phyloP scores from a whole-genome alignment of 2,329 filamentous ascomycete genomes.

The Pseudopyricularia javanii region DNA sequence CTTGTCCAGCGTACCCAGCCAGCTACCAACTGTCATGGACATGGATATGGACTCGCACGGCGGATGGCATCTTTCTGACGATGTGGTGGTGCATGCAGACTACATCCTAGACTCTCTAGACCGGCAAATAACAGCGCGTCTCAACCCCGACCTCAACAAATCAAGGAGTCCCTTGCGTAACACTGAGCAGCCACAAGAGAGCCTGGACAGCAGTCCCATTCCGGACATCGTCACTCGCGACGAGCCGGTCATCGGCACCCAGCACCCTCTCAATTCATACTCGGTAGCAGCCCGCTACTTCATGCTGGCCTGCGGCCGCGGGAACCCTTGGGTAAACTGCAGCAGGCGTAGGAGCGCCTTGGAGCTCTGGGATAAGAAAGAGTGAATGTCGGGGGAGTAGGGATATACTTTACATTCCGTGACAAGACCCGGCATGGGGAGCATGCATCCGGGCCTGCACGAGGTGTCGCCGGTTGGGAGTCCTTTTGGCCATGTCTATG shows the following conservation, averaged over 20 bases:
- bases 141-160: neutral
- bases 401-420: no score
- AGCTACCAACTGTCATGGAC: neutral
- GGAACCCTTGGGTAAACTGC: neutral
- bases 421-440: no score
- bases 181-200: neutral
- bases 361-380: conserved; percentile 1
- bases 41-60: neutral
- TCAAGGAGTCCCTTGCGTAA: neutral
- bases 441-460: neutral
- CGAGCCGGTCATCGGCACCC: neutral
- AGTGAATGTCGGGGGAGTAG: neutral
- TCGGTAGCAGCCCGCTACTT: neutral
- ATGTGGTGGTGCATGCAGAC: neutral
- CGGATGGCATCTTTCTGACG: neutral
- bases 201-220: neutral
- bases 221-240: no score
- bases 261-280: neutral
- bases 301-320: neutral
- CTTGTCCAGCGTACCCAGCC: neutral
- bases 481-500: neutral
- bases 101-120: neutral
- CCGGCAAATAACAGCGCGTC: neutral
- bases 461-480: neutral
- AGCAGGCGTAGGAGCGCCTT: neutral